Base-by-base conservation (phyloP, 108 stramenopile species). In the Nitzschia palea region DNA sequence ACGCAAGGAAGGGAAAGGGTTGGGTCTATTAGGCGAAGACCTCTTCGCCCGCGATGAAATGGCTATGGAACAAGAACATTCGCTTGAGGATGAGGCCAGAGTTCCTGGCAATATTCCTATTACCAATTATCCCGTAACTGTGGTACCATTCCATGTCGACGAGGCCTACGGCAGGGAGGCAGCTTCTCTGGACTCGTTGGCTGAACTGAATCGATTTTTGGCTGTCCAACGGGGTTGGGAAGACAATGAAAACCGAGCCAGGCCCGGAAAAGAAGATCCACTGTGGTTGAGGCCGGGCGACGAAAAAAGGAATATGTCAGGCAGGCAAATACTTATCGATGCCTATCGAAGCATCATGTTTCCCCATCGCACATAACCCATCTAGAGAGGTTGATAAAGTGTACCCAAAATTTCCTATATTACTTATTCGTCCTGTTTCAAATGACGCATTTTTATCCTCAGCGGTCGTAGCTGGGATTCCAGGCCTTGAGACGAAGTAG, bases 181-280 rank as follows among this genome's bases (percentile, higher is more conserved):
- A 50, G 54, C 61, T 3, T 68, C 67, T 1, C 10, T 48, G 43
- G 54, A 68, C 18, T 67, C 74, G 4, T n/a, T 68, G 29, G 45
- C 55, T 6, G 74, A 76, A 18, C 29, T 76, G 22, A 76, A 68
- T 47, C 50, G 44, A 40, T 76, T 31, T 36, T 35, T 68, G 43
- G 74, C 74, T 22, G 54, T 62, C 15, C 74, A 76, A 47, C 60
- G 61, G 15, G 43, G 69, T 14, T 85, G 73, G 84, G 78, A 77
- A 45, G 78, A 61, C 53, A 89, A 79, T 66, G 88, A 87, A 65
- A 62, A 61, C 36, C 52, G 69, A 55, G 86, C 88, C 0, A 79
- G 93, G 8, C 93, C 93, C 23, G 73, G 89, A 4, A 91, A 88
- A 55, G 93, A 94, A 71, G 93, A 94, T 34, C 81, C 80, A 0